phyloP scores from a whole-genome alignment of 306 rosid genomes.

The Sicyos edulis region DNA sequence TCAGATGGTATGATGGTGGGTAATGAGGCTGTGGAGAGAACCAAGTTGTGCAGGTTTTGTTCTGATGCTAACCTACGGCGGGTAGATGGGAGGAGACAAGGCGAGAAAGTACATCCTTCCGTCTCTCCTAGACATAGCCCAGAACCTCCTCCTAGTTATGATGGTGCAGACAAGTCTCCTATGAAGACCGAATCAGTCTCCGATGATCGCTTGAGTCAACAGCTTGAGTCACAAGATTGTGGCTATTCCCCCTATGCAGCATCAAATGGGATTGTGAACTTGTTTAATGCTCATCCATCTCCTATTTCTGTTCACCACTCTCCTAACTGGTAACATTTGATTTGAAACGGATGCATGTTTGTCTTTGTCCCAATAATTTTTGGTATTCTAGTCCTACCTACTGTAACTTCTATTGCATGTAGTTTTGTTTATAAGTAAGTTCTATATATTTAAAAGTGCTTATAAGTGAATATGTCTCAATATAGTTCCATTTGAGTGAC shows the following conservation, averaged over 20 bases:
- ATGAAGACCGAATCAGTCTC: conserved; percentile 37
- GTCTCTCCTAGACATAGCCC: conserved; percentile 66
- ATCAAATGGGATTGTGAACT: conserved; percentile 37
- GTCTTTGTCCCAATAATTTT: background rate
- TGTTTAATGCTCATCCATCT: conserved; percentile 50
- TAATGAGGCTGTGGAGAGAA: conserved; percentile 29
- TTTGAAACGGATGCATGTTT: background rate
- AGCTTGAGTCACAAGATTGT: conserved; percentile 40
- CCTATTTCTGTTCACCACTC: conserved; percentile 44
- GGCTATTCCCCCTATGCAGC: conserved; percentile 43
- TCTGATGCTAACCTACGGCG: conserved; percentile 30
- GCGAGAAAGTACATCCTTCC: conserved; percentile 80
- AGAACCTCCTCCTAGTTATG: conserved; percentile 61
- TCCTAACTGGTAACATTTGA: conserved; percentile 46
- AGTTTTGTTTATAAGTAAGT: too few relatives aligned
- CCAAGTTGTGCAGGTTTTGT: conserved; percentile 62
- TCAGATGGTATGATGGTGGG: conserved; percentile 27
- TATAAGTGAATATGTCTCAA: background rate
- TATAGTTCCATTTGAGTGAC: background rate
- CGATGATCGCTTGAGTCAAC: conserved; percentile 39
- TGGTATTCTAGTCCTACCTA: background rate
- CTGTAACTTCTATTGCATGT: background rate
- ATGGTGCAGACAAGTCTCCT: conserved; percentile 44
- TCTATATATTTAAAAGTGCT: too few relatives aligned
- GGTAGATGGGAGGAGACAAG: conserved; percentile 42